Evolutionary conservation across 176 grass and related monocot genomes (phyloP).

Genomic region (Carex parvula): DNA sequence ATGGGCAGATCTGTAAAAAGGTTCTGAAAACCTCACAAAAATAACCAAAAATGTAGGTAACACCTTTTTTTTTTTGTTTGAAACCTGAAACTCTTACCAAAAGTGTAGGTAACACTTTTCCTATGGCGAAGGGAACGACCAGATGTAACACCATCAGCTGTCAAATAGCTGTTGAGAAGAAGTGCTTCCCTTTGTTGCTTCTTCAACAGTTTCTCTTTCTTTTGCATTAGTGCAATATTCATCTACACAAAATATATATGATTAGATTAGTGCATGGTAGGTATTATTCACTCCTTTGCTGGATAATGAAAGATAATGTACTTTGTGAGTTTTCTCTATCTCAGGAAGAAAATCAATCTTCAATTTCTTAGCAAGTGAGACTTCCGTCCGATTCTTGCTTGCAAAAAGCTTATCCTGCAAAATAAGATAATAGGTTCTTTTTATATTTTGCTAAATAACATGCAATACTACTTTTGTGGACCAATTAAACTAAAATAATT

Average conservation of each 20-base stretch:
- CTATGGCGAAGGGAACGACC: constrained; percentile 81
- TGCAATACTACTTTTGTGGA: neutral
- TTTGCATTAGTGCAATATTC: constrained; percentile 51
- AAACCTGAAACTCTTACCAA: constrained; percentile 51
- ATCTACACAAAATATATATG: constrained; percentile 11
- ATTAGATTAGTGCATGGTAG: neutral
- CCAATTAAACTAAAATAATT: neutral
- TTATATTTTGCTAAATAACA: neutral
- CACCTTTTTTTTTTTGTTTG: constrained; percentile 24
- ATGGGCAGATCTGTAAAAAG: neutral
- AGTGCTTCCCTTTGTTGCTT: constrained; percentile 97
- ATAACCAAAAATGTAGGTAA: constrained; percentile 63
- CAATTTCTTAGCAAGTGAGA: constrained; percentile 86
- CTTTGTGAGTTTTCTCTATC: constrained; percentile 92
- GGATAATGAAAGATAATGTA: constrained; percentile 35
- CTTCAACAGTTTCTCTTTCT: constrained; percentile 80
- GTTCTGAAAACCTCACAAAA: neutral
- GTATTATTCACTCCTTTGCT: constrained; percentile 1
- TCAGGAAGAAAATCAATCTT: constrained; percentile 87
- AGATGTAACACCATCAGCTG: constrained; percentile 66
- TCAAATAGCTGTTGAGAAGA: constrained; percentile 72
- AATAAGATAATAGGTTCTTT: constrained; percentile 23
- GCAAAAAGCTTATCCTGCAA: constrained; percentile 87
- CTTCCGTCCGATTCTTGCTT: constrained; percentile 88
- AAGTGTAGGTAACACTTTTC: constrained; percentile 93